Conservation (phyloP, 305 asterid species). For the Ajuga reptans region DNA sequence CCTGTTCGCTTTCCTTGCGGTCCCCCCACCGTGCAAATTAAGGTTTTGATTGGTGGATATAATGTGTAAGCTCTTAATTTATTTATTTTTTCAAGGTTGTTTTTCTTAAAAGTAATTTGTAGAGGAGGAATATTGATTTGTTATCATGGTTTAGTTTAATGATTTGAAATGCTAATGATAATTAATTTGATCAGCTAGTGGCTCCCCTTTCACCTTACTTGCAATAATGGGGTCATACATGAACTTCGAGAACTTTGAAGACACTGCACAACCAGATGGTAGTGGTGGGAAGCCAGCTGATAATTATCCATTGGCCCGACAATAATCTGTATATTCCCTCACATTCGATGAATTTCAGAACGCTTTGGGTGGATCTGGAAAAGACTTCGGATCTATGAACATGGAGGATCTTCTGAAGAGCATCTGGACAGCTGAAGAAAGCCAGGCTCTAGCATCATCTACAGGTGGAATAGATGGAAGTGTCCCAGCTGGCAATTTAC, state of each 20-base stretch:
- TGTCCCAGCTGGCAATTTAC: constrained; percentile 47
- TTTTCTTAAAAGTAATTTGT: background rate
- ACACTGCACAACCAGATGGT: constrained; percentile 38
- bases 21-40: background rate
- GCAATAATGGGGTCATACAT: constrained; percentile 58
- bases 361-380: constrained; percentile 66
- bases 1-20: background rate
- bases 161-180: constrained; percentile 14
- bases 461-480: constrained; percentile 30
- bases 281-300: constrained; percentile 35
- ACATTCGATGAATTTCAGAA: constrained; percentile 92
- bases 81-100: background rate
- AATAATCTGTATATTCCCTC: constrained; percentile 70
- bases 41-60: background rate
- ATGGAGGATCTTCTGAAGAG: constrained; percentile 95
- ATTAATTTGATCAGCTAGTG: constrained; percentile 31
- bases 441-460: constrained; percentile 38
- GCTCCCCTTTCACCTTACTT: constrained; percentile 25
- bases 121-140: background rate
- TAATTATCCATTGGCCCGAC: constrained; percentile 57
- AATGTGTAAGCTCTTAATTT: background rate
- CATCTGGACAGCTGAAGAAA: constrained; percentile 89
- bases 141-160: background rate
- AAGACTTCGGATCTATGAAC: constrained; percentile 86
- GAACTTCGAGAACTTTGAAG: constrained; percentile 65